Conservation (phyloP, 257 asterid genomes). For the Scutellaria minor region DNA sequence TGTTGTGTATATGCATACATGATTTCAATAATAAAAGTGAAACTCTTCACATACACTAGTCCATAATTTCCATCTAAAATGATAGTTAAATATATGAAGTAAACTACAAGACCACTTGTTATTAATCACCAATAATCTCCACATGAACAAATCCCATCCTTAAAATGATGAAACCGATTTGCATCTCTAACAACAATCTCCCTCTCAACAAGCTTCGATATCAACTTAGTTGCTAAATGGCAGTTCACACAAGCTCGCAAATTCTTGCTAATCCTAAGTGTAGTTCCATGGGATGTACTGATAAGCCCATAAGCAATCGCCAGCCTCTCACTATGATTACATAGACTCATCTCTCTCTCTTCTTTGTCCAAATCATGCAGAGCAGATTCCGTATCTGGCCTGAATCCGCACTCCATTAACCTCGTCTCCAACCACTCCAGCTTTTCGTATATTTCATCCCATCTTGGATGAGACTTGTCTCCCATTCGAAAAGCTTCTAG, state of each 20-base stretch:
- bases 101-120: not conserved
- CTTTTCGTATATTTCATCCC: constrained; percentile 44
- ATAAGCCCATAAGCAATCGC: constrained; percentile 58
- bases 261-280: constrained; percentile 47
- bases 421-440: constrained; percentile 48
- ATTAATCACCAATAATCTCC: constrained; percentile 44
- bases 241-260: constrained; percentile 56
- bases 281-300: constrained; percentile 40
- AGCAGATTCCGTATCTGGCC: constrained; percentile 47
- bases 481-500: constrained; percentile 53
- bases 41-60: too few species aligned
- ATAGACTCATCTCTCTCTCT: constrained; percentile 44
- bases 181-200: constrained; percentile 53
- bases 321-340: constrained; percentile 58
- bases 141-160: constrained; percentile 44
- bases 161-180: constrained; percentile 47
- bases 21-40: too few species aligned
- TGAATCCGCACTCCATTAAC: constrained; percentile 45
- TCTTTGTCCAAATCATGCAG: constrained; percentile 53
- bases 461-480: constrained; percentile 51
- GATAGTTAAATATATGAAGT: not conserved
- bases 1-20: too few species aligned
- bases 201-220: constrained; percentile 49
- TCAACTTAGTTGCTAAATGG: constrained; percentile 52
- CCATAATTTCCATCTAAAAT: not conserved